Conservation (phyloP, 83 land plant genomes). For the Thuja plicata region DNA sequence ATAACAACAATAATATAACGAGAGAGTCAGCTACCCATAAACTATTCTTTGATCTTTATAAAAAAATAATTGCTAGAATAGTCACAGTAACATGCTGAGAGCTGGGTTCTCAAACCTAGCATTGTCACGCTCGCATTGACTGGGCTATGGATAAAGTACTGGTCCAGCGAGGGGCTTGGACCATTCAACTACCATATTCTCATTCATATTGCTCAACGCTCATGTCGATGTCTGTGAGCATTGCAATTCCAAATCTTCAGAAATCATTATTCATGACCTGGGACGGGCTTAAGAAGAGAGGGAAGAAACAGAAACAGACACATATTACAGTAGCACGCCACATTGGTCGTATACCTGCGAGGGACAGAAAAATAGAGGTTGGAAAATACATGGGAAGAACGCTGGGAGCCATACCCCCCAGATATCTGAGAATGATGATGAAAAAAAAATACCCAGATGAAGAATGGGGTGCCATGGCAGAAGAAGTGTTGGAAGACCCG, state of each 20-base stretch:
- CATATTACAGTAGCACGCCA: not conserved
- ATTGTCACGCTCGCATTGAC: no score
- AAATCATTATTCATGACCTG: not conserved
- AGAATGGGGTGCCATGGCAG: constrained; percentile 59
- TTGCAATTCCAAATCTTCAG: not conserved
- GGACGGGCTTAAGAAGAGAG: not conserved
- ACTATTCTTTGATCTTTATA: no score
- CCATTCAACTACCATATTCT: not conserved
- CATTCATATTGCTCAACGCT: not conserved
- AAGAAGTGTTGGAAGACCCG: constrained; percentile 70
- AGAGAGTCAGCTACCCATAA: no score
- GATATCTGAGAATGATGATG: constrained; percentile 70
- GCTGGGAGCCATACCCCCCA: constrained; percentile 76
- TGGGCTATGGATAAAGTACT: not conserved
- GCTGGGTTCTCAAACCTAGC: no score
- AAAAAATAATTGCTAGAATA: no score
- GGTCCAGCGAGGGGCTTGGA: not conserved
- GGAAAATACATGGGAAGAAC: constrained; percentile 70
- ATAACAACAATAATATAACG: no score
- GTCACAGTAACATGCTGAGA: no score
- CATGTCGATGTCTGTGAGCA: not conserved
- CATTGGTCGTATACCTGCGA: constrained; percentile 19
- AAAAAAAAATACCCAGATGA: constrained; percentile 40
- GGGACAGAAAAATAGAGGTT: constrained; percentile 60
- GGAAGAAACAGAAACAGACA: not conserved